Conservation (phyloP, 2,329 filamentous ascomycete genomes). For the Penicillium sp. region DNA sequence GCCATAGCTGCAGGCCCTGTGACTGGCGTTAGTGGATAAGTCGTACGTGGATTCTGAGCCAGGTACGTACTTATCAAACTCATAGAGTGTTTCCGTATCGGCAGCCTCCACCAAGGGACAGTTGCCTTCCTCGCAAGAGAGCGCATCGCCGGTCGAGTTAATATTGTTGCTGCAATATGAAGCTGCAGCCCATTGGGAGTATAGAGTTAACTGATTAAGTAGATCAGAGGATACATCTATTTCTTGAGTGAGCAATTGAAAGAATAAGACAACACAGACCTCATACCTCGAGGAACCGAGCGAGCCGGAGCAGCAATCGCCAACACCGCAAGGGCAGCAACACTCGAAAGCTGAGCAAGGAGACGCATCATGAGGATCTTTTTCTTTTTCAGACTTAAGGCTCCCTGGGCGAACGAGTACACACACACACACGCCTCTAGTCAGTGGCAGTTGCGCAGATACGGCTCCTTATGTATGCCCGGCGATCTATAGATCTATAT, state of each 20-base stretch:
- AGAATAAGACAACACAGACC: background rate
- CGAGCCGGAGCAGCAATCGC: conserved; percentile 22
- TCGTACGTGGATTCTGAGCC: background rate
- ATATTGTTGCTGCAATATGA: conserved; percentile 52
- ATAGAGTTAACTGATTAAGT: conserved; percentile 45
- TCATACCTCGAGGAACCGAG: conserved; percentile 25
- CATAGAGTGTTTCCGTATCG: conserved; percentile 44
- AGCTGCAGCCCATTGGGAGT: conserved; percentile 52
- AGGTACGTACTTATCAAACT: conserved; percentile 47
- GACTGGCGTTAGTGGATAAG: background rate
- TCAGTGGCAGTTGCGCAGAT: background rate
- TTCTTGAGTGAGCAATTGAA: background rate
- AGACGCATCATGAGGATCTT: conserved; percentile 11
- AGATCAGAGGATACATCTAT: conserved; percentile 41
- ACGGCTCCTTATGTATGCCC: conserved; percentile 3
- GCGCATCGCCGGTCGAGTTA: conserved; percentile 41
- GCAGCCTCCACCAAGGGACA: conserved; percentile 50
- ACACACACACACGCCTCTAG: background rate
- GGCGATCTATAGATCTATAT: background rate
- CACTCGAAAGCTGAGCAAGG: conserved; percentile 6
- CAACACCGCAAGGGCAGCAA: conserved; percentile 15
- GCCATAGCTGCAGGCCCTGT: conserved; percentile 27
- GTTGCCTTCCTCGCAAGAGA: conserved; percentile 46
- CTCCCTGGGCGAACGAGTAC: background rate
- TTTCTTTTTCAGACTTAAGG: background rate